Evolutionary conservation across 345 rosid genomes (phyloP).

Genomic region (Litchi chinensis): DNA sequence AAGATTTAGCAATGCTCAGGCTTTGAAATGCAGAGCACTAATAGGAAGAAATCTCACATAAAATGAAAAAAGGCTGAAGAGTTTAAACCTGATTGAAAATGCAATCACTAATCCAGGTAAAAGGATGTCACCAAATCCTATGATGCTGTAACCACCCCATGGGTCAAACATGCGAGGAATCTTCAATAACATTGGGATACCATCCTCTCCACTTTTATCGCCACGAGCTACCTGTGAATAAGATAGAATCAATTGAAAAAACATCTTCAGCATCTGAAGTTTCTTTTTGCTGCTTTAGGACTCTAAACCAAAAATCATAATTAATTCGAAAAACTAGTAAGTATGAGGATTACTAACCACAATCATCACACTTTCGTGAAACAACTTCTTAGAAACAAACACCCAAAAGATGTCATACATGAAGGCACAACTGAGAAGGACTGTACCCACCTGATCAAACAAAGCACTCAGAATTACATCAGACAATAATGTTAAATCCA

Average conservation of each 20-base stretch:
- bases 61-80: conserved; percentile 11
- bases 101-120: conserved; percentile 90
- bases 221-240: conserved; percentile 90
- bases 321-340: conserved; percentile 5
- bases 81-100: conserved; percentile 79
- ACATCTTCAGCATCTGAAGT: conserved; percentile 9
- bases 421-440: conserved; percentile 96
- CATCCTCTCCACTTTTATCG: conserved; percentile 93
- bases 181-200: conserved; percentile 96
- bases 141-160: conserved; percentile 99
- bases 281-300: background rate
- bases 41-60: background rate
- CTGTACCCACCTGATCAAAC: conserved; percentile 82
- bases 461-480: conserved; percentile 19
- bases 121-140: conserved; percentile 98
- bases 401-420: conserved; percentile 99
- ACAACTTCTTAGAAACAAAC: conserved; percentile 88
- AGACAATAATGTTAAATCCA: conserved; percentile 11
- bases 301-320: conserved; percentile 10
- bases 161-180: conserved; percentile 98
- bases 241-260: conserved; percentile 15
- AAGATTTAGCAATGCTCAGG: background rate
- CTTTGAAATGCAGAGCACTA: background rate
- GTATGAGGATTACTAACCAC: conserved; percentile 62
- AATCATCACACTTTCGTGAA: conserved; percentile 98